Percentiles rank a stretch among this genome's conserved stretches.
Evolutionary conservation across 192 early-diverging fungal genomes (phyloP).

Genomic region (Podila minutissima): DNA sequence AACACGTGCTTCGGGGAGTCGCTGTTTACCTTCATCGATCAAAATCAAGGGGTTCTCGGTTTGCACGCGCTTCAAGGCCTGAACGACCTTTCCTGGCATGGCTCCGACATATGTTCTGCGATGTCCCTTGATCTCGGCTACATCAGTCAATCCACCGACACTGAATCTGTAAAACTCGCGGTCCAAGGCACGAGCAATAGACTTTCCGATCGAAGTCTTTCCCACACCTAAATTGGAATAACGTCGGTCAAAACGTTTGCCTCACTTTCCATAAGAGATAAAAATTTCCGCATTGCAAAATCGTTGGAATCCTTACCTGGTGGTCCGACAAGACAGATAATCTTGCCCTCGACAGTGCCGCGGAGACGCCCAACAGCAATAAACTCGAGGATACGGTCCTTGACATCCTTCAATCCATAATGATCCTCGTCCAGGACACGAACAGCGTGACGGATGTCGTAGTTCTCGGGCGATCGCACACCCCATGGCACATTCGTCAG

Average conservation of each 20-base stretch:
- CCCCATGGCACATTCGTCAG: slow-evolving; percentile 98
- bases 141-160: slow-evolving; percentile 97
- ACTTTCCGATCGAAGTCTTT: slow-evolving; percentile 98
- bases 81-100: slow-evolving; percentile 99
- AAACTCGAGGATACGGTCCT: slow-evolving; percentile 98
- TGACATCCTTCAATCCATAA: slow-evolving; percentile 99
- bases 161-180: slow-evolving; percentile 97
- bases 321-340: slow-evolving; percentile 98
- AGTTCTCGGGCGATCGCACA: slow-evolving; percentile 89
- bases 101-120: slow-evolving; percentile 99
- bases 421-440: slow-evolving; percentile 98
- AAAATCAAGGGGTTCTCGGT: slow-evolving; percentile 97
- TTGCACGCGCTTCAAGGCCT: slow-evolving; percentile 98
- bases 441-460: slow-evolving; percentile 87
- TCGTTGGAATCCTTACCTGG: slow-evolving; percentile 64
- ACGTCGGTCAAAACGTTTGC: not conserved
- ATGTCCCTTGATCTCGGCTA: slow-evolving; percentile 99
- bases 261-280: not conserved
- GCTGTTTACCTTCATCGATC: slow-evolving; percentile 85
- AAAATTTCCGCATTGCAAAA: slow-evolving; percentile 2
- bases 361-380: slow-evolving; percentile 97
- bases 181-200: slow-evolving; percentile 93
- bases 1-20: not conserved
- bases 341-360: slow-evolving; percentile 98
- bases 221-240: slow-evolving; percentile 76